Percentiles rank a stretch among this genome's conserved stretches.
phyloP scores from a whole-genome alignment of 78 protist genomes.

The Polysphondylium violaceum region DNA sequence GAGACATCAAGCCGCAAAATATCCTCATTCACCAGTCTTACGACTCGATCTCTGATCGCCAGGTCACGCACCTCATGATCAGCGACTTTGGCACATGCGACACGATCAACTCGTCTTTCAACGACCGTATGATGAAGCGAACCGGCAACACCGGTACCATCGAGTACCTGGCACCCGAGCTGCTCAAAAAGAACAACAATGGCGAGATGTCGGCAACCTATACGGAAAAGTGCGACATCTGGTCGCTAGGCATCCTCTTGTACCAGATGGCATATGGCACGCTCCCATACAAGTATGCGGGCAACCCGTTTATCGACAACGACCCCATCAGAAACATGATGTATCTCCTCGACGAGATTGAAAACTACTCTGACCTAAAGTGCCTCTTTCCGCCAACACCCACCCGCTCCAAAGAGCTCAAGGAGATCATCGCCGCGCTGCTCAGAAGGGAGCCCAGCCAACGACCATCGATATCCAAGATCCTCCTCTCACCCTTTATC shows the following conservation, averaged over 20 bases:
- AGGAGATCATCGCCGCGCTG: slow-evolving; percentile 37
- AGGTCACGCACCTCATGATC: slow-evolving; percentile 76
- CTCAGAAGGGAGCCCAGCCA: slow-evolving; percentile 42
- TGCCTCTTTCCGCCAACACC: slow-evolving; percentile 28
- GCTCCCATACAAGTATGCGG: slow-evolving; percentile 53
- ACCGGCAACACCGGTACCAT: slow-evolving; percentile 86
- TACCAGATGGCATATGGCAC: slow-evolving; percentile 73
- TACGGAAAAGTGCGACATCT: slow-evolving; percentile 76
- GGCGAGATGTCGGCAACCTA: slow-evolving; percentile 38
- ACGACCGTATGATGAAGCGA: slow-evolving; percentile 39
- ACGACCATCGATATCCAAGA: slow-evolving; percentile 65
- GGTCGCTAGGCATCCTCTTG: slow-evolving; percentile 82
- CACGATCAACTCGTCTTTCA: not conserved
- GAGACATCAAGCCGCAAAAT: slow-evolving; percentile 81
- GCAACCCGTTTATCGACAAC: slow-evolving; percentile 50
- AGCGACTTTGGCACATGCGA: slow-evolving; percentile 87
- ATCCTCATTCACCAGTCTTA: slow-evolving; percentile 59
- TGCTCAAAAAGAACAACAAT: slow-evolving; percentile 10
- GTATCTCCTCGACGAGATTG: slow-evolving; percentile 25
- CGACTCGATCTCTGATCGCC: slow-evolving; percentile 58
- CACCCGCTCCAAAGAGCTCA: slow-evolving; percentile 36
- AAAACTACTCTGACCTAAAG: not conserved
- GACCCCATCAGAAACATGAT: slow-evolving; percentile 48
- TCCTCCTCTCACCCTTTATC: slow-evolving; percentile 44
- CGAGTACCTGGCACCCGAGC: slow-evolving; percentile 84